phyloP scores from a whole-genome alignment of 768 basidiomycete species.

The Ramaria sp. region DNA sequence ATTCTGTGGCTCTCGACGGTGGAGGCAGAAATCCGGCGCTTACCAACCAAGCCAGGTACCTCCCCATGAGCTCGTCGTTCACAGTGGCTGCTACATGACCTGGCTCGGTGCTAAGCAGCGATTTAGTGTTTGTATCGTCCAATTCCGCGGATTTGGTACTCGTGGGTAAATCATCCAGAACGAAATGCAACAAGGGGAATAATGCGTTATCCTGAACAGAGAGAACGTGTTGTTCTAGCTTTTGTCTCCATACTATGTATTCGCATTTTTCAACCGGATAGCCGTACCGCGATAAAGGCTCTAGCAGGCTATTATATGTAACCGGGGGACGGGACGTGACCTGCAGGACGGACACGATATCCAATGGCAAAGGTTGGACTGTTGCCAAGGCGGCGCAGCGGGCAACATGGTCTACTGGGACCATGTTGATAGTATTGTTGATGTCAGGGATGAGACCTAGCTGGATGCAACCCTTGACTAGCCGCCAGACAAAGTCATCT shows the following conservation, averaged over 20 bases:
- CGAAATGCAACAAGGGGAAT: constrained; percentile 94
- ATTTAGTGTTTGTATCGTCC: constrained; percentile 75
- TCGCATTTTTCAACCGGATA: constrained; percentile 71
- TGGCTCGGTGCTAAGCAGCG: constrained; percentile 40
- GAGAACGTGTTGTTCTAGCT: constrained; percentile 91
- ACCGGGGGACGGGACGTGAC: constrained; percentile 79
- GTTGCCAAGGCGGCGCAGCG: constrained; percentile 68
- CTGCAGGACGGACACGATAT: constrained; percentile 56
- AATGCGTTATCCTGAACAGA: constrained; percentile 92
- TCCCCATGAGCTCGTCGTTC: constrained; percentile 64
- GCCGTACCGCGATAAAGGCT: constrained; percentile 65
- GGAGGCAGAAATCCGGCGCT: constrained; percentile 69
- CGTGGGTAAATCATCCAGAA: constrained; percentile 93
- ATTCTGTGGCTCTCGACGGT: constrained; percentile 22
- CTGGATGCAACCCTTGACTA: constrained; percentile 98
- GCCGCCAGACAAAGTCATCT: constrained; percentile 96
- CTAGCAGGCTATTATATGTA: constrained; percentile 82
- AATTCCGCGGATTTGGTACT: constrained; percentile 90
- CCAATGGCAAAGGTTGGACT: constrained; percentile 37
- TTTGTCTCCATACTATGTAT: constrained; percentile 85
- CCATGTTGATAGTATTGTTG: constrained; percentile 97
- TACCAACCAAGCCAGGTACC: constrained; percentile 89
- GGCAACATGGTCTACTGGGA: constrained; percentile 95
- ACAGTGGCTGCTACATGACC: constrained; percentile 40
- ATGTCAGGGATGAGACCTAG: constrained; percentile 95